Conservation (phyloP, 73 alveolate genomes). For the Stentor roeselii region DNA sequence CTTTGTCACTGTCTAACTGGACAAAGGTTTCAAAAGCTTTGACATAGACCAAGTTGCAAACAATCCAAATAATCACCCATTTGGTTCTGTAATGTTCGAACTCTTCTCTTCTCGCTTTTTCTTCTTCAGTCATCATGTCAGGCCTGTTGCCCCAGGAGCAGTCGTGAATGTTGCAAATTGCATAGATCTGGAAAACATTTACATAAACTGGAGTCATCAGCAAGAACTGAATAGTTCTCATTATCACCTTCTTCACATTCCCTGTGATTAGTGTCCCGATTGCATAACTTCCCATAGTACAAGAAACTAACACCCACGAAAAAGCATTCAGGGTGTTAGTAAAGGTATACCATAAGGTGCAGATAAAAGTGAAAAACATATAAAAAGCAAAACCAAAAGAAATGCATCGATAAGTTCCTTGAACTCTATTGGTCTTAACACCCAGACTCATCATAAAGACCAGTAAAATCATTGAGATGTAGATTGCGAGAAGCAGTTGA, state of each 20-base stretch:
- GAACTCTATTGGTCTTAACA: not conserved
- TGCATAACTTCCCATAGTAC: not conserved
- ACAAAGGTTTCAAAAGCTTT: not conserved
- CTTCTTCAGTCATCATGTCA: conserved; percentile 17
- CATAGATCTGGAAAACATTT: conserved; percentile 22
- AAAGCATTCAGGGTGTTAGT: not conserved
- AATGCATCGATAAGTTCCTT: not conserved
- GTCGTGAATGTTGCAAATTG: conserved; percentile 29
- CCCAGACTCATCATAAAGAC: conserved; percentile 15
- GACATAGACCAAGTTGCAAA: not conserved
- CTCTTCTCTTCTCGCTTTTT: conserved; percentile 9
- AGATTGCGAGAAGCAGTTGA: not conserved
- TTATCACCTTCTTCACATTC: not conserved
- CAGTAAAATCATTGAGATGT: not conserved
- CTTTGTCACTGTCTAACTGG: not conserved
- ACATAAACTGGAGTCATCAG: conserved; percentile 27
- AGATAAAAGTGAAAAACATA: conserved; percentile 12
- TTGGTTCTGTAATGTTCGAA: conserved; percentile 7
- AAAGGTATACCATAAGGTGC: not conserved
- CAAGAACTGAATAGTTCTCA: not conserved
- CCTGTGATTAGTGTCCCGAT: not conserved
- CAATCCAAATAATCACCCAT: conserved; percentile 14
- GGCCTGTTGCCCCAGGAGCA: conserved; percentile 31
- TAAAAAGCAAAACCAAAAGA: not conserved
- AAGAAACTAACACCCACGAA: not conserved